phyloP scores from a whole-genome alignment of 202 grass and related monocot genomes.

The Thinopyrum obtusiflorum region DNA sequence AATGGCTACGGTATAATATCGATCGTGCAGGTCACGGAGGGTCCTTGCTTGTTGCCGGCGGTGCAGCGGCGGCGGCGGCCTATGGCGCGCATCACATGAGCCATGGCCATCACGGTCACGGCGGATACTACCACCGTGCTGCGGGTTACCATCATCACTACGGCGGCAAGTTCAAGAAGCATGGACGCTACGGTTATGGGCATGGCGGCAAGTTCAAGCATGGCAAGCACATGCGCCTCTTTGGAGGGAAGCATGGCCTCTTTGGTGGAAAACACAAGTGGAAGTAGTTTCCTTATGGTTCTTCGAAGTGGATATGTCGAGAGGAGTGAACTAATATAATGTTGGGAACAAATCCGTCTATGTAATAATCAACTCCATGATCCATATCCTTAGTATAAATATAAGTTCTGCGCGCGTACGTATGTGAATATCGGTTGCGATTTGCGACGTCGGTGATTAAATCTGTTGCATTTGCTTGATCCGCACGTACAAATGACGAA shows the following conservation, averaged over 20 bases:
- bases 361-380: neutral
- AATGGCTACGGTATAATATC: neutral
- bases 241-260: conserved; percentile 9
- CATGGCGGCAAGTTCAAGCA: conserved; percentile 6
- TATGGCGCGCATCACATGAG: neutral
- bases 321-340: neutral
- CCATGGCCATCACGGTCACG: neutral
- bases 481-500: neutral
- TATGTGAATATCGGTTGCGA: no score
- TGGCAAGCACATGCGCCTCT: conserved; percentile 2
- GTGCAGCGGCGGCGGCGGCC: neutral
- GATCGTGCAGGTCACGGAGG: neutral
- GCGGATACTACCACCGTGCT: conserved; percentile 5
- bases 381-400: no score
- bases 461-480: neutral
- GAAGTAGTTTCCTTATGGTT: neutral
- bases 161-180: conserved; percentile 8
- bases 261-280: neutral
- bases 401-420: no score
- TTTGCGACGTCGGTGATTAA: neutral
- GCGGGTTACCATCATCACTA: neutral
- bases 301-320: neutral
- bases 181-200: neutral
- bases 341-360: neutral
- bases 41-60: neutral